Evolutionary conservation across 257 asterid genomes (phyloP).

Genomic region (Solanum sitiens): DNA sequence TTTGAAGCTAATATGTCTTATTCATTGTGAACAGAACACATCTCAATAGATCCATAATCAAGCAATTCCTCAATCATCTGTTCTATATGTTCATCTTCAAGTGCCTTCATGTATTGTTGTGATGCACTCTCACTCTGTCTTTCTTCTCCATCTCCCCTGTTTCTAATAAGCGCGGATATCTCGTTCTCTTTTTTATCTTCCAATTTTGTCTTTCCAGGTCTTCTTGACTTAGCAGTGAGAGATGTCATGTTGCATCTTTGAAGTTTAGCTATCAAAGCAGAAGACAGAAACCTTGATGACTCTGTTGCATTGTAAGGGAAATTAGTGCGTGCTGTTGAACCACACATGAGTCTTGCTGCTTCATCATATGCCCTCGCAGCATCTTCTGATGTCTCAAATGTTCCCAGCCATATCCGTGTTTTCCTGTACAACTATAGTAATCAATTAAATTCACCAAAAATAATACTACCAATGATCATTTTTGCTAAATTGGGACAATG

Average conservation of each 20-base stretch:
- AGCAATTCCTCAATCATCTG: conserved; percentile 70
- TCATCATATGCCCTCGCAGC: conserved; percentile 80
- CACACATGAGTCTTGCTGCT: conserved; percentile 70
- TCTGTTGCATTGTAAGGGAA: conserved; percentile 33
- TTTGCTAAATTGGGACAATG: no score
- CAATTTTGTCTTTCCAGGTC: neutral
- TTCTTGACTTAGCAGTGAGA: conserved; percentile 26
- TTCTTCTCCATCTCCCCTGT: neutral
- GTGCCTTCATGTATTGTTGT: conserved; percentile 20
- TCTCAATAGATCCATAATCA: conserved; percentile 50
- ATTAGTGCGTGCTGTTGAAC: conserved; percentile 54
- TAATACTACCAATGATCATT: no score
- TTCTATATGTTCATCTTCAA: conserved; percentile 56
- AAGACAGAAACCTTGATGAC: conserved; percentile 32
- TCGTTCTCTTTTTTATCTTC: neutral
- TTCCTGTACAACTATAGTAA: conserved; percentile 22
- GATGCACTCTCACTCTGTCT: neutral
- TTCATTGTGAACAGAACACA: conserved; percentile 18
- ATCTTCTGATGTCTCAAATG: conserved; percentile 71
- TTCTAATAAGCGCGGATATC: neutral
- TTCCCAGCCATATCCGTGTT: conserved; percentile 72
- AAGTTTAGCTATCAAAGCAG: conserved; percentile 49
- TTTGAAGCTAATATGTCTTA: neutral
- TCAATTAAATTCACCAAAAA: neutral
- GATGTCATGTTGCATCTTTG: conserved; percentile 58